Base-by-base conservation (phyloP, 495 filamentous ascomycete genomes). In the Letharia lupina region DNA sequence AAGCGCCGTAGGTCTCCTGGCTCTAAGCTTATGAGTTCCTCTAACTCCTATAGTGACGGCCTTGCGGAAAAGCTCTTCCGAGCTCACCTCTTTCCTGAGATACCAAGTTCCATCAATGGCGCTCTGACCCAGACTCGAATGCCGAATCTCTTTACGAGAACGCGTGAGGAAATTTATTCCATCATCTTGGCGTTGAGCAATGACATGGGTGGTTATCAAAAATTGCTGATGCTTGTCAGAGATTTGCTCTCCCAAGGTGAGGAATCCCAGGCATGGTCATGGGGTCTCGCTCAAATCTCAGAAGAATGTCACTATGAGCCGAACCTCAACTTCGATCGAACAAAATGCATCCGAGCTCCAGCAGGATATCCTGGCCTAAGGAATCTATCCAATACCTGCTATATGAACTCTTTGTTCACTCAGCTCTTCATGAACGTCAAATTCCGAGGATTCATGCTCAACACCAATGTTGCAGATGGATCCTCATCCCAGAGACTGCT, bases 321-420 rank as follows among this genome's bases (percentile, higher is more conserved):
- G 15, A 79, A 74, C 8, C 84, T 82, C 73, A 74, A 75, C 65
- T 85, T 89, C 66, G 86, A 95, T 67, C 77, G 90, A 59, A 72
- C 76, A 23, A 87, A 87, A 70, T 83, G 85, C 65, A 84, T 94
- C 42, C 84, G 91, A 66, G 87, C 90, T 2, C 74, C 83, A 18
- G 87, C 87, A 52, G 90, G 90, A 37, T 93, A 95, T 71, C 86
- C 90, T 23, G 94, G 94, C 4, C 75, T 99, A 4, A 82, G 79
- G 65, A 99, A 99, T 72, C 82, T 98, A 4, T 93, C 92, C 8
- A 96, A 96, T 72, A 98, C 94, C 10, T 99, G 94, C 77, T 99
- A 99, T 73, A 81, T 98, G 75, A 98, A 98, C 76, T 98, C 94
- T 0, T 80, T 99, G 7, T 84, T 98, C 67, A 94, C 91, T 3